phyloP scores from a whole-genome alignment of 495 filamentous ascomycete genomes.

The Poronia punctata region DNA sequence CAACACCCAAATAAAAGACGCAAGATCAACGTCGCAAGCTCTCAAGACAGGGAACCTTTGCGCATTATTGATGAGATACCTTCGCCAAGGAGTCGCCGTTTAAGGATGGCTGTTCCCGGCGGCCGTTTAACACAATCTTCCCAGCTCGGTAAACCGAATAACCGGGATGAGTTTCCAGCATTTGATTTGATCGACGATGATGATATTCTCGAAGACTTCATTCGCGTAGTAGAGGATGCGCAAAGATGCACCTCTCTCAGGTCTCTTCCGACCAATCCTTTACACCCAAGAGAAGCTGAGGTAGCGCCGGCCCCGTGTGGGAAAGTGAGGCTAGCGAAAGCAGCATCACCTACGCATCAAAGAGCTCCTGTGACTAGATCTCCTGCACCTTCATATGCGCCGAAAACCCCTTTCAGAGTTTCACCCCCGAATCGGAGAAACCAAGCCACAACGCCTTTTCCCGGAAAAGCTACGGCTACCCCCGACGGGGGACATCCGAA shows the following conservation, averaged over 20 bases:
- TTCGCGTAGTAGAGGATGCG: background rate
- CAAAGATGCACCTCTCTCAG: too few species aligned
- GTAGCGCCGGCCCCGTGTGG: background rate
- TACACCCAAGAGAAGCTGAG: background rate
- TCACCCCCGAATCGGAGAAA: conserved; percentile 1
- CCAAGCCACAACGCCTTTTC: background rate
- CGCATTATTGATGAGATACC: background rate
- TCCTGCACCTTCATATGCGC: conserved; percentile 1
- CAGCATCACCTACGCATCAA: conserved; percentile 7
- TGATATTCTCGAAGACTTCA: background rate
- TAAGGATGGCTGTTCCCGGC: background rate
- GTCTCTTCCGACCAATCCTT: too few species aligned
- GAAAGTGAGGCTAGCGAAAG: background rate
- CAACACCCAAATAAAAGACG: conserved; percentile 3
- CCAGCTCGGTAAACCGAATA: background rate
- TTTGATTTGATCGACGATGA: conserved; percentile 6
- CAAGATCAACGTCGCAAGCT: background rate
- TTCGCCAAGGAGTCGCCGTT: background rate
- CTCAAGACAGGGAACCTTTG: background rate
- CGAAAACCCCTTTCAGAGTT: background rate
- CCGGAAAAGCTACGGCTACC: background rate
- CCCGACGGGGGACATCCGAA: background rate
- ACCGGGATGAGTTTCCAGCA: background rate
- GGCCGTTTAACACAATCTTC: background rate
- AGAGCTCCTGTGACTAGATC: conserved; percentile 1